Conservation (phyloP, 768 basidiomycete species). For the Mycena filopes region DNA sequence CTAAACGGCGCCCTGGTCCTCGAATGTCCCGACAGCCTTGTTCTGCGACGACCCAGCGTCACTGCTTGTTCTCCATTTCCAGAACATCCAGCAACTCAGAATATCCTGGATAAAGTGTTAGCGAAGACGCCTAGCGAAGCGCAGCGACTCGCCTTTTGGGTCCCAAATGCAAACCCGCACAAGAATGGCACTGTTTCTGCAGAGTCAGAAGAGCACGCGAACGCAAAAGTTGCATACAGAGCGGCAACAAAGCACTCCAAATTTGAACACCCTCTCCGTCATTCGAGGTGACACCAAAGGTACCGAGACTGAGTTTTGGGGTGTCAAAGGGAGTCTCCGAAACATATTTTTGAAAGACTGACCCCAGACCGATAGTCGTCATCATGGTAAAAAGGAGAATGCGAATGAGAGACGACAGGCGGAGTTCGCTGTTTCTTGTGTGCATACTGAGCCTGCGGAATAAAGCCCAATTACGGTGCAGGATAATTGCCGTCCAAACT, state of each 20-base stretch:
- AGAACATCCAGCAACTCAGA: constrained; percentile 14
- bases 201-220: background rate
- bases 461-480: constrained; percentile 22
- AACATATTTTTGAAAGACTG: too few species aligned
- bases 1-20: too few species aligned
- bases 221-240: background rate
- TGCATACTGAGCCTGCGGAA: constrained; percentile 12
- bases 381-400: constrained; percentile 19
- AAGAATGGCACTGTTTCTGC: constrained; percentile 5
- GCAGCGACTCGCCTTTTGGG: constrained; percentile 13
- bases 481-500: constrained; percentile 19
- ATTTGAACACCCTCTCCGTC: background rate
- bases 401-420: constrained; percentile 18
- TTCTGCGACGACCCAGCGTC: too few species aligned
- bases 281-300: background rate
- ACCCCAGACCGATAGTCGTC: constrained; percentile 17
- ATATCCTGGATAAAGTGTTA: constrained; percentile 13
- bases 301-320: constrained; percentile 5
- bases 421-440: constrained; percentile 4
- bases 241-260: constrained; percentile 9
- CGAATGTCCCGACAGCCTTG: too few species aligned
- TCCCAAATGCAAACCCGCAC: constrained; percentile 13
- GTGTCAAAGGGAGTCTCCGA: background rate
- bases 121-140: background rate
- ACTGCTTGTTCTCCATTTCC: background rate